Percentiles rank a stretch among this genome's conserved stretches.
Conservation (phyloP, 2,329 filamentous ascomycete species). For the Hypoxylon sp. region DNA sequence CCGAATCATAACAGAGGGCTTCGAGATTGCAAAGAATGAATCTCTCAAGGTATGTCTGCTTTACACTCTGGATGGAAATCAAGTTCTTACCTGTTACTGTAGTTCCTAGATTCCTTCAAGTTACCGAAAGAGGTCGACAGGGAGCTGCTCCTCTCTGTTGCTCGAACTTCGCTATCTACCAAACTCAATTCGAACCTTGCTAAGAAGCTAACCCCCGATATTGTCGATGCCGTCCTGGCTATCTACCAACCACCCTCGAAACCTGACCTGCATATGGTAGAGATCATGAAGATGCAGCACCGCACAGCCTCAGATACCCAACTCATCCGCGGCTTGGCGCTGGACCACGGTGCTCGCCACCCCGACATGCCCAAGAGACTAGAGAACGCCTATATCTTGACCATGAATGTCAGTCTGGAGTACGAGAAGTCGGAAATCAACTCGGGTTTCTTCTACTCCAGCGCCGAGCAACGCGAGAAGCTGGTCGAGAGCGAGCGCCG, state of each 20-base stretch:
- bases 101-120: conserved; percentile 97
- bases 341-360: conserved; percentile 96
- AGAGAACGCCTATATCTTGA: conserved; percentile 95
- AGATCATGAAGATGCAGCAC: conserved; percentile 99
- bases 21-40: conserved; percentile 95
- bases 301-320: conserved; percentile 95
- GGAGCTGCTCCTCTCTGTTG: conserved; percentile 92
- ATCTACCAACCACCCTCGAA: conserved; percentile 92
- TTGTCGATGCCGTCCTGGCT: conserved; percentile 94
- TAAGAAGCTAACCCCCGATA: conserved; percentile 90
- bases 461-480: conserved; percentile 96
- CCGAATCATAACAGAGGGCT: conserved; percentile 95
- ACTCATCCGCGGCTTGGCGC: conserved; percentile 89
- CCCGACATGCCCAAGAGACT: conserved; percentile 98
- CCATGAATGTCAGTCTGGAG: conserved; percentile 94
- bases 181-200: conserved; percentile 93
- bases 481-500: conserved; percentile 96
- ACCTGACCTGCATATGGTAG: conserved; percentile 98
- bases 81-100: conserved; percentile 36
- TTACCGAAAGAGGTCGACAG: conserved; percentile 88
- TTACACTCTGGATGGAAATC: conserved; percentile 10
- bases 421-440: conserved; percentile 99
- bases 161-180: conserved; percentile 92
- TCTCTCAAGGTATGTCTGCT: conserved; percentile 77
- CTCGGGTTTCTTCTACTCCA: conserved; percentile 98